Conservation (phyloP, 1,284 basidiomycete species). For the Tylopilus sp. region DNA sequence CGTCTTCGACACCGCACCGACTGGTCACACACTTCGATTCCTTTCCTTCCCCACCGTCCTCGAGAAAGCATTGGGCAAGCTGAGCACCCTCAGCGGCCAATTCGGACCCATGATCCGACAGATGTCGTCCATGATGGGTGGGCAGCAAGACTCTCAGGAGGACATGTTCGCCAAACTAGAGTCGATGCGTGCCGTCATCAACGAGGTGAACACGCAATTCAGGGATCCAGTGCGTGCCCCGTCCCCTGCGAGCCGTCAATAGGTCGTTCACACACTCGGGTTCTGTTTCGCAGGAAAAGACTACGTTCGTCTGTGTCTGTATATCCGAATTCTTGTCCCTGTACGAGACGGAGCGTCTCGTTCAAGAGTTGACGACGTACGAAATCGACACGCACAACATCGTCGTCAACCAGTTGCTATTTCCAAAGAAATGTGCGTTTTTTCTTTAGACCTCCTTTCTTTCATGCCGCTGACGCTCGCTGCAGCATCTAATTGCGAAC, state of each 20-base stretch:
- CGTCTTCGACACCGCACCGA: conserved; percentile 98
- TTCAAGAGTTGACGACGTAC: conserved; percentile 94
- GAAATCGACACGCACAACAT: conserved; percentile 99
- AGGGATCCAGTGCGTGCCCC: conserved; percentile 81
- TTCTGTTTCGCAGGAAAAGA: conserved; percentile 70
- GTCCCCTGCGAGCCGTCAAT: not conserved
- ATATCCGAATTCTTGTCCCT: conserved; percentile 98
- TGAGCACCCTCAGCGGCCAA: conserved; percentile 85
- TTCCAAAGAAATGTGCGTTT: conserved; percentile 80
- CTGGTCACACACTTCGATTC: conserved; percentile 97
- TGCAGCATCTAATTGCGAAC: conserved; percentile 87
- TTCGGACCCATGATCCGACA: conserved; percentile 97
- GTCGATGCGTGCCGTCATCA: conserved; percentile 94
- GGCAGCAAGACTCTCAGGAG: conserved; percentile 80
- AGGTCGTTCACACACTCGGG: not conserved
- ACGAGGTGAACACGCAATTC: conserved; percentile 99
- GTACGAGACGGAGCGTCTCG: conserved; percentile 97
- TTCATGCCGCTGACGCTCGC: not conserved
- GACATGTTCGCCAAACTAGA: conserved; percentile 99
- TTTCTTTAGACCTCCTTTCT: not conserved
- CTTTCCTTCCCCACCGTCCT: conserved; percentile 97
- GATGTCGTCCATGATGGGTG: conserved; percentile 96
- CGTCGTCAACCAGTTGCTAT: conserved; percentile 95
- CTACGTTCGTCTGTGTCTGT: conserved; percentile 97
- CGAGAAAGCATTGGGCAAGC: conserved; percentile 95